These are phyloP conservation scores for Reticulascus tulasneorum DNA, from an alignment of 2,329 filamentous ascomycete genomes.

Conservation along the genomic window DNA sequence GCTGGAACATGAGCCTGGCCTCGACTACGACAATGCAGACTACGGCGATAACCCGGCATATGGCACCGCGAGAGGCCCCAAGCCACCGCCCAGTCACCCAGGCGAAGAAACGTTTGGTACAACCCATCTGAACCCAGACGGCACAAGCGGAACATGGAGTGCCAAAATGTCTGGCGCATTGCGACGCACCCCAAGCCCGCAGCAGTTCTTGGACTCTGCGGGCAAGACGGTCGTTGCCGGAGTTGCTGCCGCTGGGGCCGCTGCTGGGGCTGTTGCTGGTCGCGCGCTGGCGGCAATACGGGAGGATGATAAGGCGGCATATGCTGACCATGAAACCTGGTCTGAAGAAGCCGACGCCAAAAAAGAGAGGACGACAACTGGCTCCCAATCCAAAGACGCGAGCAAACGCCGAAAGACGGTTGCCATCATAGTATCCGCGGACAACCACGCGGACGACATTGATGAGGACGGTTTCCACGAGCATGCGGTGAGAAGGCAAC, in stretches of 20 bases:
- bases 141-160: slow-evolving; percentile 56
- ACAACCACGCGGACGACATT: slow-evolving; percentile 55
- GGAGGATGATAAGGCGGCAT: slow-evolving; percentile 77
- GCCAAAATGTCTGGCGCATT: slow-evolving; percentile 77
- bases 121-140: slow-evolving; percentile 25
- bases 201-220: slow-evolving; percentile 82
- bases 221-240: slow-evolving; percentile 78
- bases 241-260: slow-evolving; percentile 77
- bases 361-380: slow-evolving; percentile 37
- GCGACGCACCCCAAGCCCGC: slow-evolving; percentile 77
- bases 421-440: slow-evolving; percentile 84
- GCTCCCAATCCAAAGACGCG: slow-evolving; percentile 28
- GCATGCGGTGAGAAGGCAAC: slow-evolving; percentile 83
- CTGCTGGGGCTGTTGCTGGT: slow-evolving; percentile 76
- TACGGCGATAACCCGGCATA: slow-evolving; percentile 51
- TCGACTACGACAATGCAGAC: slow-evolving; percentile 44
- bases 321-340: slow-evolving; percentile 86
- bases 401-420: slow-evolving; percentile 67
- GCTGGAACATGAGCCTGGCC: slow-evolving; percentile 49
- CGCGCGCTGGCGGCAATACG: slow-evolving; percentile 78
- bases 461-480: slow-evolving; percentile 64
- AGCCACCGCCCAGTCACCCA: slow-evolving; percentile 33
- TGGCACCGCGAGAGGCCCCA: slow-evolving; percentile 31
- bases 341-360: slow-evolving; percentile 81
- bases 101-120: slow-evolving; percentile 41